Evolutionary conservation across 768 basidiomycete genomes (phyloP), one percentile per base, ranked within the genome.

Genomic region (Paxillus involutus): DNA sequence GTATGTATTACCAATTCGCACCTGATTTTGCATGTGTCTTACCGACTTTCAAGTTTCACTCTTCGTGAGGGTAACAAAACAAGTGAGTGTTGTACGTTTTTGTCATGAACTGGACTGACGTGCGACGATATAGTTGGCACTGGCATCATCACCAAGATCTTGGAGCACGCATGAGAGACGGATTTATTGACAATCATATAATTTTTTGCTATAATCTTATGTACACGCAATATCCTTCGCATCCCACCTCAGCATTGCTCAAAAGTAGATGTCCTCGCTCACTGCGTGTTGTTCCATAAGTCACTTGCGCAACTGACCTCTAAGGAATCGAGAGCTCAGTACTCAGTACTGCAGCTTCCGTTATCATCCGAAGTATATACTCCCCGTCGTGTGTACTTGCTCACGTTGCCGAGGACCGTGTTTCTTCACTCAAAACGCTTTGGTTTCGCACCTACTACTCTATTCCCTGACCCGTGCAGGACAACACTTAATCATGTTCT

Each of bases 1-100:
- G 85, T 77, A 61, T n/a, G 71, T 65, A 44, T 43, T 33, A 12
- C 10, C 4, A 14, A 10, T 40, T 19, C 29, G 21, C 36, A 26
- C 26, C 36, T 37, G 16, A 24, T n/a, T 14, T 43, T 57, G 2
- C 21, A 32, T 43, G 3, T 6, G 19, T 49, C 51, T 53, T 60
- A 47, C 56, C 32, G 10, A 5, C 35, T 17, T 4, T 41, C 12
- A 8, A 79, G 78, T 48, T 97, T 98, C 76, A 98, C 95, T 24
- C 83, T 97, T 55, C 88, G 94, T 61, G 94, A 97, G 72, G 94
- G 93, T 60, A 91, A 93, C 67, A 95, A 86, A 77, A 98, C 96
- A 10, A 81, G 91, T 92, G 63, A 74, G 86, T 61, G 16, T 47
- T 39, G 19, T n/a, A n/a, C 37, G 30, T 16, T 6, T 45, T 14